These are phyloP conservation scores for Phytophthora sp. DNA, from an alignment of 352 stramenopile species.

Conservation along the genomic window DNA sequence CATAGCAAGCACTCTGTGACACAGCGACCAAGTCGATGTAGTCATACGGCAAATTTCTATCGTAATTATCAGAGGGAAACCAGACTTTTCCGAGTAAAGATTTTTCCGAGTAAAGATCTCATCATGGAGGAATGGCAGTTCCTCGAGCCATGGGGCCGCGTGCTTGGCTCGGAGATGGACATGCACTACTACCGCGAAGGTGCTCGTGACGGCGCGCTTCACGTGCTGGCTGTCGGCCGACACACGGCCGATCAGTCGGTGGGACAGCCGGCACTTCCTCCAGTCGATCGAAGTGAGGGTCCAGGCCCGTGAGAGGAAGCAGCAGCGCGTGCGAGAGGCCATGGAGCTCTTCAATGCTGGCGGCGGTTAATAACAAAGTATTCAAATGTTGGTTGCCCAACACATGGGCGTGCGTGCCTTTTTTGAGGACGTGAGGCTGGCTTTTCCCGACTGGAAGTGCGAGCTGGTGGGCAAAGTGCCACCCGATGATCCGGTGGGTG, in stretches of 20 bases:
- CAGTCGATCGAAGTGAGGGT: not conserved
- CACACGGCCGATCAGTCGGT: not conserved
- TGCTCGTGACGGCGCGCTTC: not conserved
- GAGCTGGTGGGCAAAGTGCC: too few species aligned
- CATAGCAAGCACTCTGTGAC: too few species aligned
- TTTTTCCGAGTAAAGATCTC: too few species aligned
- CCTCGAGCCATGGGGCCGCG: not conserved
- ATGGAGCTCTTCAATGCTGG: slow-evolving; percentile 15
- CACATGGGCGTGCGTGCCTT: not conserved
- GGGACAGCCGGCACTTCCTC: not conserved
- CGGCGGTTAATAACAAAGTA: not conserved
- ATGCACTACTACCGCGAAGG: not conserved
- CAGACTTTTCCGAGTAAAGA: too few species aligned
- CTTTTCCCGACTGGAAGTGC: not conserved
- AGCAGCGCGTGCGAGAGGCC: not conserved
- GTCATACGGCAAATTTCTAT: too few species aligned
- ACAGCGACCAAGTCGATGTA: too few species aligned
- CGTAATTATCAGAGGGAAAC: too few species aligned
- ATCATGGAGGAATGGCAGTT: slow-evolving; percentile 4
- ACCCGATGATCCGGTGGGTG: too few species aligned
- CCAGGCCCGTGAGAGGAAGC: not conserved
- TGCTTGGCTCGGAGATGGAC: slow-evolving; percentile 1
- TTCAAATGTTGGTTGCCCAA: not conserved
- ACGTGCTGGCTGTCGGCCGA: not conserved
- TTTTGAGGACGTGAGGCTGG: not conserved